Conservation (phyloP, 2,329 filamentous ascomycete species). For the Microthyrium microscopicum region DNA sequence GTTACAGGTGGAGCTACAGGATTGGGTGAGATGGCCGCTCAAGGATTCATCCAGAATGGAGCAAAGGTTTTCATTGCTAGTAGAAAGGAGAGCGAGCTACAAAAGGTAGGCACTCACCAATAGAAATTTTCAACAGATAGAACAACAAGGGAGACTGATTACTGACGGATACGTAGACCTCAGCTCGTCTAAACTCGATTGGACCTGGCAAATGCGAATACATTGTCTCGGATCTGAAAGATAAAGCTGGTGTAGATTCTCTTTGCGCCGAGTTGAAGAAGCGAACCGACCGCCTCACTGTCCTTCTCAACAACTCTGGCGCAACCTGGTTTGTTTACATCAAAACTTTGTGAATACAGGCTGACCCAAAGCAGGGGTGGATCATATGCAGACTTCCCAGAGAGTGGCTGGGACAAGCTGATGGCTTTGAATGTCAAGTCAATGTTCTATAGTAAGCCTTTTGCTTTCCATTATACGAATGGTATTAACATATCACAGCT, state of each 20-base stretch:
- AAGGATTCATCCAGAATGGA: conserved; percentile 35
- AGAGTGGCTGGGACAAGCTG: conserved; percentile 40
- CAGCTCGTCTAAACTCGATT: conserved; percentile 30
- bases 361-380: conserved; percentile 22
- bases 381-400: conserved; percentile 40
- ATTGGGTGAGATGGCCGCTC: conserved; percentile 37
- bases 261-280: conserved; percentile 32
- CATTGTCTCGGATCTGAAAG: conserved; percentile 34
- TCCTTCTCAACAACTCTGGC: conserved; percentile 36
- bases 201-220: conserved; percentile 35
- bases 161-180: conserved; percentile 15
- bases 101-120: conserved; percentile 12
- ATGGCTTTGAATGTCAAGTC: conserved; percentile 38
- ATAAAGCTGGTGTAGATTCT: conserved; percentile 32
- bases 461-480: neutral
- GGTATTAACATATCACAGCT: neutral
- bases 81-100: conserved; percentile 33
- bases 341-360: neutral
- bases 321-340: conserved; percentile 25
- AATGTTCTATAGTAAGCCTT: conserved; percentile 27
- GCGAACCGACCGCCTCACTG: conserved; percentile 25
- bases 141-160: neutral
- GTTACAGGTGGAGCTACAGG: conserved; percentile 35
- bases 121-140: neutral
- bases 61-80: conserved; percentile 37